Evolutionary conservation across 495 filamentous ascomycete genomes (phyloP), one percentile per base, ranked within the genome.

Genomic region (Penicillium angulare): DNA sequence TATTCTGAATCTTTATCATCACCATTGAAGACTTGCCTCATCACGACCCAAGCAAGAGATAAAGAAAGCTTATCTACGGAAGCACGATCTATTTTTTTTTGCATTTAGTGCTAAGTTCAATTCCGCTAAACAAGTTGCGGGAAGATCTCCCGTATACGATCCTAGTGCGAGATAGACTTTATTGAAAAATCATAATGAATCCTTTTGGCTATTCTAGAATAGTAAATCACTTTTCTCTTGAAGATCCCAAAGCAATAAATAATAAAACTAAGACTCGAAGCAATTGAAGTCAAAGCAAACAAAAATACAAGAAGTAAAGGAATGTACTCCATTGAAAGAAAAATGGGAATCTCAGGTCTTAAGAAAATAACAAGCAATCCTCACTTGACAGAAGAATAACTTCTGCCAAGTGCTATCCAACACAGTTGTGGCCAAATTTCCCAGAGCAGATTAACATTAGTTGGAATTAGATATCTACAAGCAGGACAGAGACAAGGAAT

Each of bases 391-490:
- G 32, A 40, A 52, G 52, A 61, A 31, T 39, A 44, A 5, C 13
- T 52, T 47, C 45, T 33, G 44, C 44, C 43, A 55, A 41, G 24
- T 35, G n/a, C n/a, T 46, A 33, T 29, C 33, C 42, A 29, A 48
- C 40, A 48, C 40, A 45, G 36, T 12, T 6, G 18, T 42, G n/a
- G 13, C 42, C 34, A 39, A 43, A 50, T 49, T 46, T 51, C 44
- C 50, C 41, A 50, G 40, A 56, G 54, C 59, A 64, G 57, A 56
- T 56, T 68, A 67, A 59, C 65, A 72, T 70, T 71, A 71, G n/a
- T n/a, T n/a, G n/a, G 32, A 65, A 71, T 69, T 70, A 68, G 36
- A 49, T 69, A 65, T 68, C 62, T 72, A 73, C 70, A 70, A 55
- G 51, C 48, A 60, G 45, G 52, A 56, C 51, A 55, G 21, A 63